Base-by-base conservation (phyloP, 1,139 yeast genomes). In the Suhomyces panamericanus region DNA sequence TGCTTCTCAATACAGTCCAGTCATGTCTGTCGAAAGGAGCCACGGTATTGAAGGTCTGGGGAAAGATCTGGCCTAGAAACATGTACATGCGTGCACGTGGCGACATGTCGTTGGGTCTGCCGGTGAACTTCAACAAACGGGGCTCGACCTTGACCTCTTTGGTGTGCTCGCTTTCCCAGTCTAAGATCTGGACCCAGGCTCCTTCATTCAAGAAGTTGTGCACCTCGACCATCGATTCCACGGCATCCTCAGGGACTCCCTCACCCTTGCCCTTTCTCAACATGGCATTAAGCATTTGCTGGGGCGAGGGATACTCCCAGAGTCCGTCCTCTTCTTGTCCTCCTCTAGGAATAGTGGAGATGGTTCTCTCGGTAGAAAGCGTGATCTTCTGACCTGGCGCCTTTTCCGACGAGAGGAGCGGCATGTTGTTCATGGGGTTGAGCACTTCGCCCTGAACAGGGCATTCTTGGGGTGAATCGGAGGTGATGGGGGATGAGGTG, bases 241-340 rank as follows among this genome's bases (percentile, higher is more conserved):
- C 97, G 0, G 97, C 97, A 51, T 89, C 96, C 63, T 90, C 98
- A 2, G 95, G 95, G 33, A 93, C 79, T 22, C 82, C 88, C 38
- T 86, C 85, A 27, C 84, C 88, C 59, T 90, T 90, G 12, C 97
- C 96, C 67, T 93, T 93, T 53, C 93, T 80, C 36, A 90, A 70
- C 98, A 93, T 93, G 22, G 99, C 99, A 61, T 91, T 91, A 53
- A 90, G 82, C 99, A 93, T 95, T 63, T 93, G 99, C 64, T 93
- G 99, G 1, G 99, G 99, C 2, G 96, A 89, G 2, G 99, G 99
- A 63, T 95, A 93, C 64, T 93, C 99, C 99, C 99, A 93, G 38
- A 84, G 81, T 0, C 95, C 91, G 49, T 79, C 80, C 22, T 70
- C 77, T 3, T 70, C 73, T n/a, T 66, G 61, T 32, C 76, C 80